phyloP scores from a whole-genome alignment of 2,329 filamentous ascomycete genomes.

The Cryphonectria radicalis region DNA sequence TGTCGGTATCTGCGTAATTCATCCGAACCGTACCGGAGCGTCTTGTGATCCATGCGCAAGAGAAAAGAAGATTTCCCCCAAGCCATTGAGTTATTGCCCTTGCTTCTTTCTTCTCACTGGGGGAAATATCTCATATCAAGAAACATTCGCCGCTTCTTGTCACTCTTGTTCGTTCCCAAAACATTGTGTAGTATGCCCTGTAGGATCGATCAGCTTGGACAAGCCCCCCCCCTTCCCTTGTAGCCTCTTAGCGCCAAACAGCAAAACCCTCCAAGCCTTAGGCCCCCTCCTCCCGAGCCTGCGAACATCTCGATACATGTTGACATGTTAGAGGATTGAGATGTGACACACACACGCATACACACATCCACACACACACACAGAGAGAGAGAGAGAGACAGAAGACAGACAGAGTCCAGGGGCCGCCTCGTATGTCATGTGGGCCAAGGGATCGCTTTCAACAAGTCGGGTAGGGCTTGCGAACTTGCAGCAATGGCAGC shows the following conservation, averaged over 20 bases:
- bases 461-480: constrained; percentile 32
- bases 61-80: too few relatives aligned
- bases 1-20: background rate
- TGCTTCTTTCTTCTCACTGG: background rate
- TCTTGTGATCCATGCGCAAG: background rate
- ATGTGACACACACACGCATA: background rate
- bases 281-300: background rate
- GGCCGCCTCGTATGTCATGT: constrained; percentile 20
- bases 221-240: background rate
- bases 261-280: background rate
- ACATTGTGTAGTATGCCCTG: background rate
- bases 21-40: background rate
- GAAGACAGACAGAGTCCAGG: background rate
- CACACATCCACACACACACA: too few relatives aligned
- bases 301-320: background rate
- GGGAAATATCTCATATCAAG: background rate
- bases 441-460: constrained; percentile 15
- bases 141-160: background rate
- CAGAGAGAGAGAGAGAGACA: background rate
- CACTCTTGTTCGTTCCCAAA: background rate
- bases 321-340: background rate
- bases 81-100: background rate
- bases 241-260: background rate
- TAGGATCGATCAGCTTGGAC: background rate
- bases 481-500: constrained; percentile 24